Evolutionary conservation across 768 basidiomycete genomes (phyloP), one percentile per base, ranked within the genome.

Genomic region (Mrakia frigida): DNA sequence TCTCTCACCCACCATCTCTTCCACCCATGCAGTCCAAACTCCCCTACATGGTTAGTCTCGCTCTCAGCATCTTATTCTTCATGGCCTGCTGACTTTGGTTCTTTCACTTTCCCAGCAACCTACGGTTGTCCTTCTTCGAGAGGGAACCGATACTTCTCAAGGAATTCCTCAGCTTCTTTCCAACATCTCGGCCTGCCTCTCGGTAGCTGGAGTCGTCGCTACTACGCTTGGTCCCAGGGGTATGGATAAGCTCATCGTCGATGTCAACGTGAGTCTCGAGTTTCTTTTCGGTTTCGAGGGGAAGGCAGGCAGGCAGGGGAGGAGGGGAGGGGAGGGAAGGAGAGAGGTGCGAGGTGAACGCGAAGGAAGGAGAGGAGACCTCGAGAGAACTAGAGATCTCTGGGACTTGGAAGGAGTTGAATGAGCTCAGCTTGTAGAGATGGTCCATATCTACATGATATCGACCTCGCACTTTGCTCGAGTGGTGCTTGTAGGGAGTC

Each of bases 201-300:
- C 95, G 25, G 91, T 99, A 80, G 85, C 95, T 67, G 89, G 93
- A 82, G 98, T 93, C 2, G 88, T 99, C 73, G 87, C 97, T 31
- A 94, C 89, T 74, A 98, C 97, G 43, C 89, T 99, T n/a, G 97
- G 97, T 21, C 97, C 97, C 11, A 87, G 97, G 77, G 97, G 97
- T 79, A 98, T 99, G 97, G 97, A 99, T 84, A 98, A 98, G 83
- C 87, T 98, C 63, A 80, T 81, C 73, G 79, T 76, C 25, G 77
- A 78, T 61, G 56, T 74, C 63, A 78, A 78, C 69, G 77, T 79
- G 67, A 71, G 79, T 79, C 35, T 37, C n/a, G 18, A 21, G 25
- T 43, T n/a, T 11, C 7, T 23, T 6, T 28, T 2, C n/a, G n/a
- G n/a, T n/a, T 23, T 3, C 6, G 18, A 11, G n/a, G 13, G 7